phyloP scores from a whole-genome alignment of 2,329 filamentous ascomycete genomes.

The Daldinia sp. region DNA sequence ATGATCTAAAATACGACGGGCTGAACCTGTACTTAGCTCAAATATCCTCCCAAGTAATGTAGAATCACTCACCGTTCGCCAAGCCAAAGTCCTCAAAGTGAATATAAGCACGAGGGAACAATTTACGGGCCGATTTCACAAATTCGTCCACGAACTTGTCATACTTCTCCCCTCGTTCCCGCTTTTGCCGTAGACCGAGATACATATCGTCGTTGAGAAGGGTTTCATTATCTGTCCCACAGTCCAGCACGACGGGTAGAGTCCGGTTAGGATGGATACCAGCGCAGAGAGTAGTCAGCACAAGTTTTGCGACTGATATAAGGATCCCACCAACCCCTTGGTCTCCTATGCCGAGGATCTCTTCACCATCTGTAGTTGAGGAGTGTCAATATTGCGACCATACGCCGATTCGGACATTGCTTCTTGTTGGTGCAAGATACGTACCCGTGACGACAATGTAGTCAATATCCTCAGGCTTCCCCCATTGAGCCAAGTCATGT shows the following conservation, averaged over 20 bases:
- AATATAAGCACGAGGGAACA: constrained; percentile 82
- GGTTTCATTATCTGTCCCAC: constrained; percentile 81
- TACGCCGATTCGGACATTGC: not conserved
- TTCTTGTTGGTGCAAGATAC: constrained; percentile 21
- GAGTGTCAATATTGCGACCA: constrained; percentile 12
- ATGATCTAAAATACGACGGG: constrained; percentile 74
- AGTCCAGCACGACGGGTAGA: constrained; percentile 83
- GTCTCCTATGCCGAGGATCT: constrained; percentile 89
- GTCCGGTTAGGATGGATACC: constrained; percentile 83
- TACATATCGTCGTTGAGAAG: constrained; percentile 81
- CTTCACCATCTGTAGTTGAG: constrained; percentile 59
- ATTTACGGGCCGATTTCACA: constrained; percentile 70
- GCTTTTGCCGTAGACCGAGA: constrained; percentile 73
- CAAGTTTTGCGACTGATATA: constrained; percentile 84
- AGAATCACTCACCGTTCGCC: constrained; percentile 62
- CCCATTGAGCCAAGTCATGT: constrained; percentile 73
- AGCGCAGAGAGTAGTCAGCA: constrained; percentile 84
- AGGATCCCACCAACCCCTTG: constrained; percentile 86
- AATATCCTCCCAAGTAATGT: not conserved
- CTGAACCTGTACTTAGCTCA: constrained; percentile 23
- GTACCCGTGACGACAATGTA: constrained; percentile 86
- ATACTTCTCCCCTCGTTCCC: constrained; percentile 75
- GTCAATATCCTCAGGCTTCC: constrained; percentile 77
- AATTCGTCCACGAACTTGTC: constrained; percentile 81
- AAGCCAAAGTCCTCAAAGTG: constrained; percentile 93